Evolutionary conservation across 163 green algal genomes (phyloP).

Genomic region (Chlamydomonas reinhardtii): DNA sequence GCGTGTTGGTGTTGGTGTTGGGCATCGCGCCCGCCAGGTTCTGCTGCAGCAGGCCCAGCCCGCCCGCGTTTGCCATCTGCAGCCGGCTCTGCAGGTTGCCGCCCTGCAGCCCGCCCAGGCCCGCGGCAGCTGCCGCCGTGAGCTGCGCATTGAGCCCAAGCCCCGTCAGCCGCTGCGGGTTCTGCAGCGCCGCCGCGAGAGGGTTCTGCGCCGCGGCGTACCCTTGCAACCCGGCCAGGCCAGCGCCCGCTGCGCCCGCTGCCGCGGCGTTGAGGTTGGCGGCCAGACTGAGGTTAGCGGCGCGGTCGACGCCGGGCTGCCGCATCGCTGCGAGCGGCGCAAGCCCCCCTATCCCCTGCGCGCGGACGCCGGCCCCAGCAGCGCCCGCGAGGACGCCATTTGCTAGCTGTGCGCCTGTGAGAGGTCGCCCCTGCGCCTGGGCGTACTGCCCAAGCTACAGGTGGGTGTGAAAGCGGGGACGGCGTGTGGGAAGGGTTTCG

Average conservation of each 20-base stretch:
- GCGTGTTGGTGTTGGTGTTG: constrained; percentile 24
- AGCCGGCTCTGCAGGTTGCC: constrained; percentile 25
- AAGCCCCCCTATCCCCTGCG: constrained; percentile 34
- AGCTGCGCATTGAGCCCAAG: constrained; percentile 45
- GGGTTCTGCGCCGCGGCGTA: constrained; percentile 32
- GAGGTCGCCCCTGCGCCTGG: constrained; percentile 37
- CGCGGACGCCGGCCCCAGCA: constrained; percentile 16
- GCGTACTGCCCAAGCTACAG: constrained; percentile 55
- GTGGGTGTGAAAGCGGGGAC: neutral
- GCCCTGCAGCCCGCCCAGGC: constrained; percentile 25
- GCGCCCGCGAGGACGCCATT: constrained; percentile 37
- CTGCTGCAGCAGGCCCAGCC: constrained; percentile 38
- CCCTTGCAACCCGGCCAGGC: constrained; percentile 26
- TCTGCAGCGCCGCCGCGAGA: constrained; percentile 30
- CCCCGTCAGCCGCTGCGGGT: constrained; percentile 32
- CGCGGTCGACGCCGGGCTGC: constrained; percentile 28
- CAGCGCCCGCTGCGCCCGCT: constrained; percentile 5
- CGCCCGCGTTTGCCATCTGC: constrained; percentile 37
- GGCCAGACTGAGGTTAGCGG: constrained; percentile 39
- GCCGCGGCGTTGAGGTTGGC: constrained; percentile 45
- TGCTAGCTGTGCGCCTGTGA: constrained; percentile 45
- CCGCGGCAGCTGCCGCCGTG: constrained; percentile 22
- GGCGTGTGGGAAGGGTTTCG: too few relatives aligned
- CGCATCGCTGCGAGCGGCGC: constrained; percentile 34
- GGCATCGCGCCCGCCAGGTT: constrained; percentile 28